Conservation (phyloP, 2,329 filamentous ascomycete genomes). For the Penicillium capsulatum region DNA sequence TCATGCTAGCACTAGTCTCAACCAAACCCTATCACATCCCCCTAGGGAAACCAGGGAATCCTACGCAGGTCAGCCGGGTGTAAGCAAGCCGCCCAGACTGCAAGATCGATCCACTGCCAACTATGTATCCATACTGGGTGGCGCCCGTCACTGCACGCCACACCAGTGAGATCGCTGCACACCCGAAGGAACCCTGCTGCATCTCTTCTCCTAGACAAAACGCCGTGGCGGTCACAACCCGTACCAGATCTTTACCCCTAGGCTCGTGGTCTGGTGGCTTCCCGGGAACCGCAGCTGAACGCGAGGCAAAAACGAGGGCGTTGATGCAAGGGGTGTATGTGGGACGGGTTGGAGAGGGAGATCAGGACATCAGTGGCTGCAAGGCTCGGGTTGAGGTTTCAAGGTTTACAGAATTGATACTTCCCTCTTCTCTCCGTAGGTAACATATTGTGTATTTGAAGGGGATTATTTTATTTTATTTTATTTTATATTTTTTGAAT, state of each 20-base stretch:
- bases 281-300: slow-evolving; percentile 5
- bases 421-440: background rate
- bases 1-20: no score
- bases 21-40: no score
- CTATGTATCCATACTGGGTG: slow-evolving; percentile 5
- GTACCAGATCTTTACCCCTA: slow-evolving; percentile 8
- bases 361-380: slow-evolving; percentile 16
- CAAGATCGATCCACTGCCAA: slow-evolving; percentile 1
- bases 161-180: slow-evolving; percentile 16
- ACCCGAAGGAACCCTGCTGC: slow-evolving; percentile 11
- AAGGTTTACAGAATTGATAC: slow-evolving; percentile 11
- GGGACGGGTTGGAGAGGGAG: slow-evolving; percentile 5
- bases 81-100: no score
- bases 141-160: slow-evolving; percentile 13
- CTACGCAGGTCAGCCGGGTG: no score
- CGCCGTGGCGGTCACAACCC: slow-evolving; percentile 5
- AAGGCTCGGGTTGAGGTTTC: slow-evolving; percentile 15
- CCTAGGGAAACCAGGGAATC: no score
- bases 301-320: slow-evolving; percentile 13
- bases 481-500: no score
- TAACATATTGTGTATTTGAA: background rate
- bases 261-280: slow-evolving; percentile 4
- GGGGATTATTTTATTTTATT: no score
- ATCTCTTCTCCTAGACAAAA: slow-evolving; percentile 3
- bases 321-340: slow-evolving; percentile 17